Evolutionary conservation across 352 stramenopile genomes (phyloP), one percentile per base, ranked within the genome.

Genomic region (Phytopythium helicoides): DNA sequence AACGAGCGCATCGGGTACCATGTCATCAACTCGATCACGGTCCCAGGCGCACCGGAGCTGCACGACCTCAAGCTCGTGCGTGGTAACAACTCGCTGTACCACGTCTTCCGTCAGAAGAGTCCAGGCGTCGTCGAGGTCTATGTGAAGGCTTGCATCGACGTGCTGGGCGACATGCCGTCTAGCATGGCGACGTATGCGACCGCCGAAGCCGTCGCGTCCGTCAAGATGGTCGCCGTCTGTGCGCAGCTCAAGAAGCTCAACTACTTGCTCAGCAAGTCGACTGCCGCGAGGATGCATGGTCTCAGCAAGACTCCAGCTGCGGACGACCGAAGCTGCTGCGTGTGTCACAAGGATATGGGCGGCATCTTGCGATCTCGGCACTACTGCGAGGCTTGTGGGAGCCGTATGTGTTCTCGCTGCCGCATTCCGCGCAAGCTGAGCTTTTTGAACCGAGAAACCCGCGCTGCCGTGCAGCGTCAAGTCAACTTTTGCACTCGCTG

Each of bases 1-100:
- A 68, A 65, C 31, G 63, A 80, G 38, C 63, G 64, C 22, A 47
- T 83, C 6, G 68, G 69, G 26, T 79, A 77, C 58, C 67, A 77
- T 47, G 31, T 71, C 2, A 62, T 77, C 48, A 70, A 85, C 44
- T 81, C 73, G 37, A 54, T 81, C 6, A 46, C 64, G 23, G 51
- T 71, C 1, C 66, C 64, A 11, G 51, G 54, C 45, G 56, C 51
- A 21, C 53, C 64, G 1, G 58, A 59, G 21, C 54, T 77, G 9
- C 9, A 48, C 8, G 56, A 54, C n/a, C 56, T 62, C 12, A 68
- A 48, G 23, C n/a, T 53, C 31, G 46, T 74, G 2, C 73, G 73
- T 14, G 64, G 39, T 8, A 58, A 67, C 33, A 44, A 72, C 12
- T 78, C 66, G 19, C 49, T 60, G 2, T 73, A 59, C 47, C 67